Evolutionary conservation across 768 basidiomycete genomes (phyloP).

Genomic region (Sporobolomyces phaffii): DNA sequence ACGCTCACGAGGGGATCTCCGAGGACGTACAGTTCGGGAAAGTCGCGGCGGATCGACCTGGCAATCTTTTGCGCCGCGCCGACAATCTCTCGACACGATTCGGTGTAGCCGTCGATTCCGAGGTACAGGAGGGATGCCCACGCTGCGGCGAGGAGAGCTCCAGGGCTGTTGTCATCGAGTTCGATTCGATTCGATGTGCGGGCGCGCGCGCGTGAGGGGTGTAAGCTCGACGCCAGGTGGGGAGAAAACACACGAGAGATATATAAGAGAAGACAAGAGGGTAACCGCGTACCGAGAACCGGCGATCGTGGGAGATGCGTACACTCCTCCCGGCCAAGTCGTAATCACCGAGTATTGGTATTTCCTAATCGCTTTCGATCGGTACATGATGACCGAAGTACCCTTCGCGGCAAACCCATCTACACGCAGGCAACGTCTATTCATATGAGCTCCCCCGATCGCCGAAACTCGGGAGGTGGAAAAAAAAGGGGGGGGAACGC

Average conservation of each 20-base stretch:
- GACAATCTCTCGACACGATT: conserved; percentile 78
- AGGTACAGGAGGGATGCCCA: conserved; percentile 97
- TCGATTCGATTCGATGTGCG: too few species aligned
- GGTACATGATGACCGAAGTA: conserved; percentile 92
- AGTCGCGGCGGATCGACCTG: conserved; percentile 58
- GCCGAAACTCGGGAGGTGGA: too few species aligned
- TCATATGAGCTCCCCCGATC: too few species aligned
- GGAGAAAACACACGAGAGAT: too few species aligned
- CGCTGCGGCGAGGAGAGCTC: conserved; percentile 83
- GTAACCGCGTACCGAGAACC: conserved; percentile 20
- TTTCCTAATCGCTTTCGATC: conserved; percentile 47
- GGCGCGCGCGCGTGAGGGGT: too few species aligned
- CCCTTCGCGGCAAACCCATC: conserved; percentile 92
- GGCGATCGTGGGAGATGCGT: conserved; percentile 36
- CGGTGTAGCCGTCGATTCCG: conserved; percentile 78
- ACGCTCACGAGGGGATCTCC: conserved; percentile 86
- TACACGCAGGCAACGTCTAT: too few species aligned
- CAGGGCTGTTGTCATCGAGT: conserved; percentile 56
- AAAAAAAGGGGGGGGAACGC: conserved; percentile 25
- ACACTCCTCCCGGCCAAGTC: conserved; percentile 64
- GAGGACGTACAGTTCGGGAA: conserved; percentile 79
- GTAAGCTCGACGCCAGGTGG: too few species aligned
- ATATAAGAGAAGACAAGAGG: not conserved
- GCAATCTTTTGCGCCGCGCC: conserved; percentile 65
- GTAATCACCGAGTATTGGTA: conserved; percentile 41